Percentiles rank a stretch among this genome's conserved stretches.
Evolutionary conservation across 192 early-diverging fungal genomes (phyloP).

Genomic region (Coemansia sp.): DNA sequence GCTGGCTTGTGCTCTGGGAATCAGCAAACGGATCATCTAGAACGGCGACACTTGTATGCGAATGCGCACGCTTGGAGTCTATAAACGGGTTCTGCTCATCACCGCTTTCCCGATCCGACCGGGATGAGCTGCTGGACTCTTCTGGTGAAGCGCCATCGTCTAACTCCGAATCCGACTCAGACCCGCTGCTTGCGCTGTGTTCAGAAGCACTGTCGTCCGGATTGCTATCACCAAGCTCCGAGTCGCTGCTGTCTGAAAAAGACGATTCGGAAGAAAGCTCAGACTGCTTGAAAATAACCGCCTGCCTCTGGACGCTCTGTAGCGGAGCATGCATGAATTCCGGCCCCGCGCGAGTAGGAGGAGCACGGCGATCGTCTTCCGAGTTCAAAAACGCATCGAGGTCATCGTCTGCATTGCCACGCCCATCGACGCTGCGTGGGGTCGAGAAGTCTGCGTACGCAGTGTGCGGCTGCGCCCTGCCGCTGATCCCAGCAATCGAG

Average conservation of each 20-base stretch:
- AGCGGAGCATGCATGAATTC: not conserved
- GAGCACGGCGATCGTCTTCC: conserved; percentile 5
- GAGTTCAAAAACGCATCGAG: conserved; percentile 52
- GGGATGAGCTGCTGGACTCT: not conserved
- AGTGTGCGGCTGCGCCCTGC: conserved; percentile 17
- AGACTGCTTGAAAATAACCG: conserved; percentile 30
- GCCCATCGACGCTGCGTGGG: conserved; percentile 23
- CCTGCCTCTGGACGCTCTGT: conserved; percentile 2
- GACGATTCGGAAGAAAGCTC: conserved; percentile 17
- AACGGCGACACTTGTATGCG: not conserved
- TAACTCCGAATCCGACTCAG: not conserved
- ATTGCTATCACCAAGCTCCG: not conserved
- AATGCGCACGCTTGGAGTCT: not conserved
- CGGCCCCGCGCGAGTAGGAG: not conserved
- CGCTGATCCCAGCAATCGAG: conserved; percentile 48
- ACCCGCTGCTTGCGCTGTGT: not conserved
- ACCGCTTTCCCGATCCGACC: not conserved
- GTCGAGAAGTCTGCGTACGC: conserved; percentile 36
- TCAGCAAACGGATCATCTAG: conserved; percentile 5
- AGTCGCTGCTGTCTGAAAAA: conserved; percentile 9
- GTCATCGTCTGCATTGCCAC: conserved; percentile 22
- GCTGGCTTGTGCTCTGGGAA: conserved; percentile 2
- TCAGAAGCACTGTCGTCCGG: not conserved
- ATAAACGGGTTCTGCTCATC: conserved; percentile 9
- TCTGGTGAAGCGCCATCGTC: not conserved